These are phyloP conservation scores for Acanthamoeba sp. DNA, from an alignment of 208 protist species.

Conservation along the genomic window DNA sequence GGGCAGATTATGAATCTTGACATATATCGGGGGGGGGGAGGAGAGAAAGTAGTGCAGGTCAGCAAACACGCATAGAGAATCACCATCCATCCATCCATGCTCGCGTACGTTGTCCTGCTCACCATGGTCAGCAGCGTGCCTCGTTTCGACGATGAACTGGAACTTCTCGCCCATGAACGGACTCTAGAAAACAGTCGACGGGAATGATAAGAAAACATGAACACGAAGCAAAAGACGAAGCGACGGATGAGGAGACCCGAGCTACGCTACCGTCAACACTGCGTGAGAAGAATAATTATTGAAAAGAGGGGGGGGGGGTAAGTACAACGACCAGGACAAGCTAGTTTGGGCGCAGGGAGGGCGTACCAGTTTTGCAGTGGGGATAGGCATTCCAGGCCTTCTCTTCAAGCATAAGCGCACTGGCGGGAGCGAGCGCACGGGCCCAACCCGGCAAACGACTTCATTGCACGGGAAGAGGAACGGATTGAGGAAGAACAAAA, in stretches of 20 bases:
- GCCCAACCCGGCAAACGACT: conserved; percentile 85
- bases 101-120: conserved; percentile 76
- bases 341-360: too few relatives aligned
- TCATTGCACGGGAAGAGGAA: neutral
- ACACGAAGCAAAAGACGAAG: neutral
- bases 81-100: too few relatives aligned
- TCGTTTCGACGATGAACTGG: conserved; percentile 66
- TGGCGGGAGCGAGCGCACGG: conserved; percentile 82
- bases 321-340: too few relatives aligned
- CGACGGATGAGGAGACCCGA: neutral
- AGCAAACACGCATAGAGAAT: neutral
- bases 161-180: conserved; percentile 78
- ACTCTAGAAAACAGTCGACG: neutral
- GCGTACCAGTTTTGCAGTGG: conserved; percentile 84
- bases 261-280: too few relatives aligned
- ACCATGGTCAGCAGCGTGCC: conserved; percentile 72
- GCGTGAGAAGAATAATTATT: too few relatives aligned
- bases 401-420: conserved; percentile 87
- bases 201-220: conserved; percentile 7
- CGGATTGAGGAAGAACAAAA: conserved; percentile 25
- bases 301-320: too few relatives aligned
- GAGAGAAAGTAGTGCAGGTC: neutral
- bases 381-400: conserved; percentile 92
- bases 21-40: neutral
- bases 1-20: conserved; percentile 85